A percentile compares a stretch with the other conserved stretches of the same genome.
Evolutionary conservation across 2,329 filamentous ascomycete genomes (phyloP).

Genomic region (Aureobasidium sp.): DNA sequence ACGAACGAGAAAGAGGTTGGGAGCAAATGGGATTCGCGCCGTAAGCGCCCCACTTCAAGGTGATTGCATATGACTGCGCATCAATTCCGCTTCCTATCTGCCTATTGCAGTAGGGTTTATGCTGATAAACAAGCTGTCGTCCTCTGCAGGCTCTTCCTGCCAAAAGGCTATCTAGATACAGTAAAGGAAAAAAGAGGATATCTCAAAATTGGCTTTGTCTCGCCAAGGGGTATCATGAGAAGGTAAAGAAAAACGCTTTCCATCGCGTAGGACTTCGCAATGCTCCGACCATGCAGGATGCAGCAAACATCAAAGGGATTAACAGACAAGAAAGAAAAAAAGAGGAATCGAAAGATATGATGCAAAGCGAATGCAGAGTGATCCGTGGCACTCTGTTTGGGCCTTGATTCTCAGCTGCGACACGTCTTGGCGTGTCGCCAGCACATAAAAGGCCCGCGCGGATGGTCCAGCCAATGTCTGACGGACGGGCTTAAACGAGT

Average conservation of each 20-base stretch:
- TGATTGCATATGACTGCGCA: constrained; percentile 14
- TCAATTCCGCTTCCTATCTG: constrained; percentile 9
- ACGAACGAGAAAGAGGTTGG: background rate
- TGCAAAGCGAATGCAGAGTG: constrained; percentile 15
- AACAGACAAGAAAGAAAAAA: background rate
- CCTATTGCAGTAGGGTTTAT: constrained; percentile 10
- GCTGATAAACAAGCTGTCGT: constrained; percentile 10
- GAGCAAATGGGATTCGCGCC: constrained; percentile 14
- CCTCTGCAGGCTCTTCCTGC: constrained; percentile 7
- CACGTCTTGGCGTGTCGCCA: background rate
- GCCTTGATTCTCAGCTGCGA: constrained; percentile 8
- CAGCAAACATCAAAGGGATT: background rate
- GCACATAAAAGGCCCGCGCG: constrained; percentile 4
- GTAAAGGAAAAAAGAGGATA: constrained; percentile 9
- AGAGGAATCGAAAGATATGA: background rate
- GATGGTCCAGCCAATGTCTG: constrained; percentile 15
- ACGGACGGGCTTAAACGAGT: constrained; percentile 11
- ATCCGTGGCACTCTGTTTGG: constrained; percentile 15
- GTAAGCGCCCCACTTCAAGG: constrained; percentile 7
- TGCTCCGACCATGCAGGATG: constrained; percentile 12
- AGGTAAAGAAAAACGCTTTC: constrained; percentile 8
- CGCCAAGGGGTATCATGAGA: constrained; percentile 12
- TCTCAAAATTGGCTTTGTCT: constrained; percentile 8
- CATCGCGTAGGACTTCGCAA: constrained; percentile 1
- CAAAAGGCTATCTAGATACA: constrained; percentile 11